A percentile compares a stretch with the other conserved stretches of the same genome.
Evolutionary conservation across 306 rosid genomes (phyloP).

Genomic region (Myrica gale): DNA sequence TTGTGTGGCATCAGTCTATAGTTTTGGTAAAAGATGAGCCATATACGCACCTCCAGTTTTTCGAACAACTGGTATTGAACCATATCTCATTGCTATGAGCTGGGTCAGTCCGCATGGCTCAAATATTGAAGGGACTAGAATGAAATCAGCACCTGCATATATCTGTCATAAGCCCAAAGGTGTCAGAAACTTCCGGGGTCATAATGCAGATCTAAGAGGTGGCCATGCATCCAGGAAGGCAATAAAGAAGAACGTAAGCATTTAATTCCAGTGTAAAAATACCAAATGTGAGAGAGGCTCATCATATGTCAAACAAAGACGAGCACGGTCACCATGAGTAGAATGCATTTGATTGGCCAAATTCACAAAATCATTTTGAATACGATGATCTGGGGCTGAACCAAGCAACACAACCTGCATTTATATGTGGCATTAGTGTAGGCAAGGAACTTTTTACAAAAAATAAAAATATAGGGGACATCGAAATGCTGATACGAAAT

Average conservation of each 20-base stretch:
- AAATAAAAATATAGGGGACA: background rate
- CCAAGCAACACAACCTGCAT: constrained; percentile 92
- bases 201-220: constrained; percentile 19
- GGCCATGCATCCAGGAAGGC: background rate
- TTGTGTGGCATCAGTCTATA: background rate
- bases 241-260: background rate
- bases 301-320: constrained; percentile 84
- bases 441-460: background rate
- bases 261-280: constrained; percentile 29
- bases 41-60: constrained; percentile 73
- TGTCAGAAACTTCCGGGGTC: constrained; percentile 5
- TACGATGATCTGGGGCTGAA: constrained; percentile 97
- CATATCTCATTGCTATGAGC: constrained; percentile 97
- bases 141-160: constrained; percentile 92
- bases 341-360: constrained; percentile 73
- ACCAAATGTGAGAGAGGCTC: constrained; percentile 99
- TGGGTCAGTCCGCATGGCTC: constrained; percentile 99
- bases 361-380: constrained; percentile 86
- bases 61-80: constrained; percentile 91
- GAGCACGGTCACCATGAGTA: constrained; percentile 54
- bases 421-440: constrained; percentile 21
- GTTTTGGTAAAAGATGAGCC: background rate
- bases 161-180: constrained; percentile 45
- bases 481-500: constrained; percentile 18
- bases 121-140: constrained; percentile 93